phyloP scores from a whole-genome alignment of 306 rosid genomes.

The Amphicarpaea edgeworthii region DNA sequence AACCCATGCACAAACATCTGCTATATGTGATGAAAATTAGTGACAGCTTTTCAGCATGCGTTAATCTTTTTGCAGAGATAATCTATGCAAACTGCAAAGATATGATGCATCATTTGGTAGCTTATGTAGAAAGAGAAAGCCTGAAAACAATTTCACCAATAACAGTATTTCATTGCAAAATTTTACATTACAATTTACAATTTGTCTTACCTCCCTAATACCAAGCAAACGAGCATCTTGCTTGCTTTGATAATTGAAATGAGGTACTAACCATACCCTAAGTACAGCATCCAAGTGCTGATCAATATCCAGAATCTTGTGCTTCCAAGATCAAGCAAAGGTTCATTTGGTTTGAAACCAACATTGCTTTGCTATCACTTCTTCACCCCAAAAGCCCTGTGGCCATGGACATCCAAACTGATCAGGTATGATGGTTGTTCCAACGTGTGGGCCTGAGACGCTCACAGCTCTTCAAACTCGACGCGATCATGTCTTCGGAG shows the following conservation, averaged over 20 bases:
- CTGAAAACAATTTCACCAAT: conserved; percentile 35
- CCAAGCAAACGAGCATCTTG: conserved; percentile 26
- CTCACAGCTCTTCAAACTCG: conserved; percentile 28
- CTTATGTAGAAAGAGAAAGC: conserved; percentile 25
- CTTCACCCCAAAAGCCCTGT: conserved; percentile 27
- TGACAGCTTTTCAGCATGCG: neutral
- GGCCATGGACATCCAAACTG: conserved; percentile 17
- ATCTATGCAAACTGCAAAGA: conserved; percentile 33
- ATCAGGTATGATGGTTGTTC: conserved; percentile 13
- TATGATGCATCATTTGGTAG: conserved; percentile 11
- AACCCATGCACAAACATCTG: neutral
- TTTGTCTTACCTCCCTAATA: conserved; percentile 14
- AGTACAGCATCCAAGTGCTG: conserved; percentile 25
- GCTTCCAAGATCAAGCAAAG: conserved; percentile 27
- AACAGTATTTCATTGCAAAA: conserved; percentile 39
- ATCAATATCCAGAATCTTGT: conserved; percentile 33
- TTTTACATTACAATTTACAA: conserved; percentile 36
- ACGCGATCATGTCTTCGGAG: neutral
- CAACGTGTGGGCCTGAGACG: neutral
- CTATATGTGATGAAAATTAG: neutral
- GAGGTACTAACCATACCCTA: neutral
- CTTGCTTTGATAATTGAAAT: conserved; percentile 37
- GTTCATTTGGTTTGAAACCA: conserved; percentile 26
- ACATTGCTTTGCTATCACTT: conserved; percentile 40
- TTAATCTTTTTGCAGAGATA: conserved; percentile 16